Percentiles rank a stretch among this genome's conserved stretches.
These are phyloP conservation scores for Pseudocercospora macadamiae DNA, from an alignment of 2,329 filamentous ascomycete genomes.

Conservation along the genomic window DNA sequence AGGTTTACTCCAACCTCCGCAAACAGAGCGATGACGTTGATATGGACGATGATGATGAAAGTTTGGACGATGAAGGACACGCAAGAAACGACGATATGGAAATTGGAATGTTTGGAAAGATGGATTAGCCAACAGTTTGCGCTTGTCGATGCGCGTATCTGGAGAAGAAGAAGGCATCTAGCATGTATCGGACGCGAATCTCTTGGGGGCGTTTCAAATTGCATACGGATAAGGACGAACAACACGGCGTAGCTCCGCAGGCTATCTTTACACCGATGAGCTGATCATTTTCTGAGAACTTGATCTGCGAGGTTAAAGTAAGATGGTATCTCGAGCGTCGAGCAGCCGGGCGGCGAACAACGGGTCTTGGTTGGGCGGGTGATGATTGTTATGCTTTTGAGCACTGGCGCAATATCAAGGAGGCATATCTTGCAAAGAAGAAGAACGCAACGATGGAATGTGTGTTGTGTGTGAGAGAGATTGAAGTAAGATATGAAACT, in stretches of 20 bases:
- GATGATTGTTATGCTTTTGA: background rate
- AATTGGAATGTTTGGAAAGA: conserved; percentile 91
- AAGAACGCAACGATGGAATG: no score
- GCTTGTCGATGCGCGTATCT: conserved; percentile 10
- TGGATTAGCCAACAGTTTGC: conserved; percentile 64
- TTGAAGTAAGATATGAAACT: background rate
- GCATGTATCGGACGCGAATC: conserved; percentile 14
- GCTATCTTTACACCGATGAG: conserved; percentile 32
- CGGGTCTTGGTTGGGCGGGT: background rate
- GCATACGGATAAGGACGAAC: conserved; percentile 17
- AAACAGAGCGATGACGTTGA: conserved; percentile 46
- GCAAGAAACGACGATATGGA: conserved; percentile 80
- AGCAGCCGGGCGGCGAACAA: conserved; percentile 28
- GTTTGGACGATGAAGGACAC: conserved; percentile 43
- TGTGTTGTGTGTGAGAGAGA: no score
- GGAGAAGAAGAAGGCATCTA: conserved; percentile 8
- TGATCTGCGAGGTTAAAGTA: conserved; percentile 41
- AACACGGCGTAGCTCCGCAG: conserved; percentile 35
- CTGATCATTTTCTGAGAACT: conserved; percentile 7
- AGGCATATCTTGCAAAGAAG: background rate
- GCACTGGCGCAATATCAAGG: conserved; percentile 3
- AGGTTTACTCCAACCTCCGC: conserved; percentile 30
- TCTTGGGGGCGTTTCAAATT: conserved; percentile 24
- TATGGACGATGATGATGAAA: conserved; percentile 56
- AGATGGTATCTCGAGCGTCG: conserved; percentile 32